Conservation (phyloP, 2,329 filamentous ascomycete species). For the Colletotrichum chlorophyti region DNA sequence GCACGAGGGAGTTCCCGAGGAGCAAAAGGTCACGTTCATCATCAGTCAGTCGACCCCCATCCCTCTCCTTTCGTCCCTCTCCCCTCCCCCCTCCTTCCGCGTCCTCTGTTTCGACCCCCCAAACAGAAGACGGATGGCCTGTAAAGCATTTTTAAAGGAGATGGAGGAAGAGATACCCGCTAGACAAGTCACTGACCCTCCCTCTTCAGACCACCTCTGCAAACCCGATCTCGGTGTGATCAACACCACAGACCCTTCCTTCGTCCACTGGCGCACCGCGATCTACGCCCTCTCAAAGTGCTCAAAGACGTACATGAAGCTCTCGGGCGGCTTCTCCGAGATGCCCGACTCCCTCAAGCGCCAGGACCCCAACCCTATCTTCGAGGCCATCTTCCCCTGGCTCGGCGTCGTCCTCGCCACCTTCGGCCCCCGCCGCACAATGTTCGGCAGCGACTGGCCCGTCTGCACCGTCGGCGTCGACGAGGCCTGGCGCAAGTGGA, state of each 20-base stretch:
- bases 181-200: not conserved
- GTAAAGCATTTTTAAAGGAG: too few relatives aligned
- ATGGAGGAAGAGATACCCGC: not conserved
- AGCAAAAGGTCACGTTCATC: constrained; percentile 70
- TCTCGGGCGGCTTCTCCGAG: constrained; percentile 84
- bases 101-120: too few relatives aligned
- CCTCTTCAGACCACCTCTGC: constrained; percentile 90
- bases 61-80: not conserved
- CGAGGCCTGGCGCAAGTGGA: constrained; percentile 80
- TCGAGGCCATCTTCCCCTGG: constrained; percentile 72
- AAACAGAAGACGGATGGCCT: too few relatives aligned
- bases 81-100: not conserved
- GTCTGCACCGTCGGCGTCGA: constrained; percentile 73
- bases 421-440: constrained; percentile 76
- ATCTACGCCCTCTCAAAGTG: constrained; percentile 72
- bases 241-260: constrained; percentile 64
- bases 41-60: constrained; percentile 63
- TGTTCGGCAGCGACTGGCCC: constrained; percentile 96
- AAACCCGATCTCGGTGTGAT: constrained; percentile 79
- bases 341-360: constrained; percentile 64
- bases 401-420: constrained; percentile 73
- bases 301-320: constrained; percentile 81
- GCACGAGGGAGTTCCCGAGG: constrained; percentile 65
- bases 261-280: constrained; percentile 72
- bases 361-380: constrained; percentile 61